Conservation (phyloP, 2,329 filamentous ascomycete species). For the Hypoxylon sp. region DNA sequence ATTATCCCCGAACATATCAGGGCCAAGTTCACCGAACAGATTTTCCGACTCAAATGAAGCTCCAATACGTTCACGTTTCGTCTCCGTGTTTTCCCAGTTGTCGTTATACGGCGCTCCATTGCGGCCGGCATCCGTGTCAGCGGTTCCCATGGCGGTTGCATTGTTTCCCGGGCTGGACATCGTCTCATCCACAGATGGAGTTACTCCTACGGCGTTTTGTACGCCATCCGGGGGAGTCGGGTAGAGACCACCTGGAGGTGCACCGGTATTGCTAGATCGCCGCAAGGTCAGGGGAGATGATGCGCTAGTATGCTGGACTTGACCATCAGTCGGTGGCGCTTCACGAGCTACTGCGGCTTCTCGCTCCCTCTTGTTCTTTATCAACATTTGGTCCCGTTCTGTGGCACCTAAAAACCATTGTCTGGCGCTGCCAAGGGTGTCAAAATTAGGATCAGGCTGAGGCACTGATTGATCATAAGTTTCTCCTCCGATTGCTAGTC, state of each 20-base stretch:
- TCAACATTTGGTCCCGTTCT: slow-evolving; percentile 57
- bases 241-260: slow-evolving; percentile 66
- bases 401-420: slow-evolving; percentile 55
- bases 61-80: slow-evolving; percentile 55
- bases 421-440: slow-evolving; percentile 58
- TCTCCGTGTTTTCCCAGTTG: slow-evolving; percentile 53
- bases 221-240: slow-evolving; percentile 75
- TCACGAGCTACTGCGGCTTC: slow-evolving; percentile 54
- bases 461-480: slow-evolving; percentile 51
- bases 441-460: slow-evolving; percentile 54
- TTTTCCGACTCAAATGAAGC: slow-evolving; percentile 60
- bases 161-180: slow-evolving; percentile 64
- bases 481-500: slow-evolving; percentile 50
- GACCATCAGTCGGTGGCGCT: slow-evolving; percentile 52
- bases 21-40: slow-evolving; percentile 73
- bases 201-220: slow-evolving; percentile 60
- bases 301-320: slow-evolving; percentile 54
- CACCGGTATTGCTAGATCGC: slow-evolving; percentile 55
- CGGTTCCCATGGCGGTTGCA: slow-evolving; percentile 40
- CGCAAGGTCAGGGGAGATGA: slow-evolving; percentile 62
- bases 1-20: slow-evolving; percentile 75
- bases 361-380: slow-evolving; percentile 60
- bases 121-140: slow-evolving; percentile 50
- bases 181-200: slow-evolving; percentile 64
- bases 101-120: slow-evolving; percentile 46